phyloP scores from a whole-genome alignment of 75 land plant genomes.

The Gnetum montanum region DNA sequence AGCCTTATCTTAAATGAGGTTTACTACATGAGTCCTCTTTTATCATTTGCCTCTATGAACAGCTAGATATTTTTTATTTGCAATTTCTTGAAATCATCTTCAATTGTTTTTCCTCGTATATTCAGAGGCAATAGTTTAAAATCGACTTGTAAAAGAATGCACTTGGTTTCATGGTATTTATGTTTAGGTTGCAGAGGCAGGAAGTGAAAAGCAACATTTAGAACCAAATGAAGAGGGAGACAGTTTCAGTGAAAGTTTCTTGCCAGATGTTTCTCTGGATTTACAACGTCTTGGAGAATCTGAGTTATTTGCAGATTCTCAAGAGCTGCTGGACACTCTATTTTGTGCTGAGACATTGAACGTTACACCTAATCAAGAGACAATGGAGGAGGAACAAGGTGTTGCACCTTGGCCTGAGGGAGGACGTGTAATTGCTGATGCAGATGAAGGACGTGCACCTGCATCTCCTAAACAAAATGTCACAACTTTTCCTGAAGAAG shows the following conservation, averaged over 20 bases:
- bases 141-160: neutral
- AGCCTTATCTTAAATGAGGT: too few species aligned
- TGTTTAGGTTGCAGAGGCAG: neutral
- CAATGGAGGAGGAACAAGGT: neutral
- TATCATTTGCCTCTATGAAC: too few species aligned
- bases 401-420: neutral
- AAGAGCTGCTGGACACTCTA: constrained; percentile 5
- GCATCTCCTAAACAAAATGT: neutral
- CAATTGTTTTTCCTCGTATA: too few species aligned
- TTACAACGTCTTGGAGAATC: constrained; percentile 31
- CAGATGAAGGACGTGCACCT: constrained; percentile 1
- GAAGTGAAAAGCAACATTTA: constrained; percentile 1
- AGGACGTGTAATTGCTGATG: neutral
- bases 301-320: constrained; percentile 13
- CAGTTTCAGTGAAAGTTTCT: neutral
- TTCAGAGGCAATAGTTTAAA: too few species aligned
- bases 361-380: too few species aligned
- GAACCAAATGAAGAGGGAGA: neutral
- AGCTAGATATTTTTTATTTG: too few species aligned
- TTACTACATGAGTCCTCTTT: too few species aligned
- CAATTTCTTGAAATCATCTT: too few species aligned
- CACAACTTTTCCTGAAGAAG: neutral
- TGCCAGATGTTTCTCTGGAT: constrained; percentile 9
- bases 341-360: constrained; percentile 3
- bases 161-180: neutral